Evolutionary conservation across 169 alveolate genomes (phyloP), one percentile per base, ranked within the genome.

Genomic region (Ichthyophthirius multifiliis): DNA sequence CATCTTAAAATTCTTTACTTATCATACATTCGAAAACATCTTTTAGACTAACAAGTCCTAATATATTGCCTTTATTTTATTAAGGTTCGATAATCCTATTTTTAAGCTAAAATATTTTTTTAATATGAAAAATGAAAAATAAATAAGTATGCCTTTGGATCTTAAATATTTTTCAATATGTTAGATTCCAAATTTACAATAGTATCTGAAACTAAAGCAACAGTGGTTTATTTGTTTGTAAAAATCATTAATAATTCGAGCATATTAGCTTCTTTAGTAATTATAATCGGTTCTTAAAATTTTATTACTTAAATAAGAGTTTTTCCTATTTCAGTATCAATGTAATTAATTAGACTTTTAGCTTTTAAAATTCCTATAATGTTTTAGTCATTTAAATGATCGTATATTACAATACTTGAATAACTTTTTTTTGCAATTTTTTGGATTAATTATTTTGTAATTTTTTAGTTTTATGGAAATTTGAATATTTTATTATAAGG

Each of bases 31-130:
- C 89, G 18, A 84, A 77, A 34, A 88, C 43, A 73, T 88, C 93
- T 37, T 88, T 89, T 5, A 87, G 30, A 34, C 85, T 82, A 1
- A 82, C 43, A 43, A 87, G 67, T 0, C 92, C 92, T 5, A 87
- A 44, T 23, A 43, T 77, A 41, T 67, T 34, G 1, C 43, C 55
- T 18, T 62, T 13, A 20, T 84, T 84, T 20, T 80, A 83, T 55
- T 55, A 27, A 55, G n/a, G 35, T 27, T 23, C 18, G n/a, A 55
- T 18, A 5, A 34, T n/a, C 30, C 71, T 55, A 4, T 63, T 67
- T 16, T 85, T 48, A 43, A 80, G 43, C 41, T 48, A 37, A 6
- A 80, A 83, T 48, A 65, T 63, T 43, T 81, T 85, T 62, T 62
- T 63, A 30, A 31, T 43, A 6, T 71, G 10, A n/a, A 78, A 10